Conservation (phyloP, 139 green algal genomes). For the Pleodorina starrii region DNA sequence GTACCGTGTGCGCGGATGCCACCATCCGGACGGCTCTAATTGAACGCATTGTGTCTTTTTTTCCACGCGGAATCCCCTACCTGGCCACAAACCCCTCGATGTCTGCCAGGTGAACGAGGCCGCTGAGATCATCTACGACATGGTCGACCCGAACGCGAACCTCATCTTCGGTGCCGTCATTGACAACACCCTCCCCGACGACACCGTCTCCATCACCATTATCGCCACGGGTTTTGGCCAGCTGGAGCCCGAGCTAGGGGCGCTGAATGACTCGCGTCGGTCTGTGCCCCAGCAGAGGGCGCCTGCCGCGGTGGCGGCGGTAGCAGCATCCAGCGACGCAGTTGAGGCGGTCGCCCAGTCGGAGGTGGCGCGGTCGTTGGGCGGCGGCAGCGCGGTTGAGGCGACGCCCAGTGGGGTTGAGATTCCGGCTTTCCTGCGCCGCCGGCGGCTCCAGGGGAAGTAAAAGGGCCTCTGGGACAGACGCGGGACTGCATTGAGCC, state of each 20-base stretch:
- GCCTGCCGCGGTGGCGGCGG: neutral
- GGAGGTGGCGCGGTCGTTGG: neutral
- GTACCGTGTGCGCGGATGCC: no score
- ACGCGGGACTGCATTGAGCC: no score
- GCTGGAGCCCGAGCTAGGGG: constrained; percentile 50
- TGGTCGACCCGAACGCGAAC: constrained; percentile 91
- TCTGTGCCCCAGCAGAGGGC: neutral
- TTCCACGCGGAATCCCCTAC: no score
- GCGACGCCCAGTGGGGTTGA: constrained; percentile 59
- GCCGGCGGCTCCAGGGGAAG: constrained; percentile 64
- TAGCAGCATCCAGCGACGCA: neutral
- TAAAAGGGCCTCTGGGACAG: neutral
- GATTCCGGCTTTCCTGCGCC: constrained; percentile 80
- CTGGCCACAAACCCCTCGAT: no score
- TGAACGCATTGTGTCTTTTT: no score
- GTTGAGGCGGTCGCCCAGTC: neutral
- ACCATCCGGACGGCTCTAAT: no score
- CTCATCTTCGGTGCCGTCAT: constrained; percentile 95
- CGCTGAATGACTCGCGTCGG: constrained; percentile 10
- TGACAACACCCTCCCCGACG: constrained; percentile 68
- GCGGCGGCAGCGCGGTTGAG: neutral
- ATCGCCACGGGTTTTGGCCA: constrained; percentile 94
- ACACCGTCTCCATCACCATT: constrained; percentile 87
- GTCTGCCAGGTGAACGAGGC: constrained; percentile 94
- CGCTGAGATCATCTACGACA: constrained; percentile 93